Percentiles rank a stretch among this genome's conserved stretches.
Conservation (phyloP, 2,329 filamentous ascomycete genomes). For the Trichoderma pleuroti region DNA sequence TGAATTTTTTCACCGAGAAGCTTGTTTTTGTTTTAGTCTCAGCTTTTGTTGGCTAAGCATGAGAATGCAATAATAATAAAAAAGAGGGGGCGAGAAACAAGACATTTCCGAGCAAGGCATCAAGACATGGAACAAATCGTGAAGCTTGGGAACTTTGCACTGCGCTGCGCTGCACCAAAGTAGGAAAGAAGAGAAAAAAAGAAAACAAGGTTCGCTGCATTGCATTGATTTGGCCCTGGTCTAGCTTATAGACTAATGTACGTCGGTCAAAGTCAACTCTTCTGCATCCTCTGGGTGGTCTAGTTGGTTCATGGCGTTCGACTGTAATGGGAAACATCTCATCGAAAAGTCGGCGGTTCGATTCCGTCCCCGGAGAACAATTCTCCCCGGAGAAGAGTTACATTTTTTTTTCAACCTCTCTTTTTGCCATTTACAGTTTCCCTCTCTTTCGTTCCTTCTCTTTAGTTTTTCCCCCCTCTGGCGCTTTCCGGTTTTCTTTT, state of each 20-base stretch:
- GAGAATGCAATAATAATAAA: neutral
- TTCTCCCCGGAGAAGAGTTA: conserved; percentile 23
- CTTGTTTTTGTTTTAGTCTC: neutral
- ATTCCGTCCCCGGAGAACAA: conserved; percentile 29
- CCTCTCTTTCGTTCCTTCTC: neutral
- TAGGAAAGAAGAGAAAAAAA: neutral
- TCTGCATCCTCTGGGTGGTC: conserved; percentile 27
- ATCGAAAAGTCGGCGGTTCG: conserved; percentile 31
- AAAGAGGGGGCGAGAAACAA: neutral
- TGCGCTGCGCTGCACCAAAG: neutral
- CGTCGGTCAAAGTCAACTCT: neutral
- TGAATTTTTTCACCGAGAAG: neutral
- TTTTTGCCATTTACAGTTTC: neutral
- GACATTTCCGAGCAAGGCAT: neutral
- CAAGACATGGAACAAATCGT: neutral
- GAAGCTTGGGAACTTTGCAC: no score
- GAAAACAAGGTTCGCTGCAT: neutral
- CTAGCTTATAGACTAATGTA: neutral
- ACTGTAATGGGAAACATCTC: conserved; percentile 27
- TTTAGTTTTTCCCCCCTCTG: no score
- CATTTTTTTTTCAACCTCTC: conserved; percentile 14
- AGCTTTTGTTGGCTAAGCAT: neutral
- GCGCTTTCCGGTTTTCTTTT: neutral
- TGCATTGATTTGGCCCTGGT: neutral
- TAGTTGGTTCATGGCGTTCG: conserved; percentile 32